Conservation (phyloP, 1,139 yeast genomes). For the Arxiozyma bovina region DNA sequence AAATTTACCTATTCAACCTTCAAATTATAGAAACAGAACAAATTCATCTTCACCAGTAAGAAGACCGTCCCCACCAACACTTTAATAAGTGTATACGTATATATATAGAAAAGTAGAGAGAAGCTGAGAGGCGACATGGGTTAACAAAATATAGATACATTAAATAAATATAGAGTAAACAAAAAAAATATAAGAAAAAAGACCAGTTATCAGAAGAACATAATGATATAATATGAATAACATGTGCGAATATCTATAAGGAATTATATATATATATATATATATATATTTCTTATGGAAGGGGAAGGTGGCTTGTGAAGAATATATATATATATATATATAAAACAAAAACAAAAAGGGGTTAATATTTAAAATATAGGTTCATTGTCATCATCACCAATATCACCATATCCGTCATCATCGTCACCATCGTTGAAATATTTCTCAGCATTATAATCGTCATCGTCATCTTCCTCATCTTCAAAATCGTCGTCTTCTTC, state of each 20-base stretch:
- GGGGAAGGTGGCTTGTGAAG: no score
- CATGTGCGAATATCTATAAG: neutral
- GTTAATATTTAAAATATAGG: constrained; percentile 52
- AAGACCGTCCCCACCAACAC: constrained; percentile 24
- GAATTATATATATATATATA: neutral
- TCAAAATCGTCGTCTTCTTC: constrained; percentile 56
- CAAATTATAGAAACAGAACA: neutral
- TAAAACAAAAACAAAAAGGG: neutral
- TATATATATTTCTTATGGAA: neutral
- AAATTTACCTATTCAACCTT: neutral
- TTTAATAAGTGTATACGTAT: neutral
- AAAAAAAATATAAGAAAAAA: neutral
- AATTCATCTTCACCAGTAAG: constrained; percentile 8
- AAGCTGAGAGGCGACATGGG: no score
- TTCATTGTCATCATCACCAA: constrained; percentile 43
- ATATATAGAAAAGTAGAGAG: no score
- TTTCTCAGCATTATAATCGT: constrained; percentile 71
- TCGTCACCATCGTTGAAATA: constrained; percentile 55
- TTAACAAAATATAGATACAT: no score
- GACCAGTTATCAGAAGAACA: neutral
- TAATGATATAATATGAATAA: neutral
- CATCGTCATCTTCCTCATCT: constrained; percentile 77
- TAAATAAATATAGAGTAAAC: no score
- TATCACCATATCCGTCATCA: constrained; percentile 41
- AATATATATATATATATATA: neutral